Evolutionary conservation across 75 land plant genomes (phyloP), one percentile per base, ranked within the genome.

Genomic region (Azolla pinnata): DNA sequence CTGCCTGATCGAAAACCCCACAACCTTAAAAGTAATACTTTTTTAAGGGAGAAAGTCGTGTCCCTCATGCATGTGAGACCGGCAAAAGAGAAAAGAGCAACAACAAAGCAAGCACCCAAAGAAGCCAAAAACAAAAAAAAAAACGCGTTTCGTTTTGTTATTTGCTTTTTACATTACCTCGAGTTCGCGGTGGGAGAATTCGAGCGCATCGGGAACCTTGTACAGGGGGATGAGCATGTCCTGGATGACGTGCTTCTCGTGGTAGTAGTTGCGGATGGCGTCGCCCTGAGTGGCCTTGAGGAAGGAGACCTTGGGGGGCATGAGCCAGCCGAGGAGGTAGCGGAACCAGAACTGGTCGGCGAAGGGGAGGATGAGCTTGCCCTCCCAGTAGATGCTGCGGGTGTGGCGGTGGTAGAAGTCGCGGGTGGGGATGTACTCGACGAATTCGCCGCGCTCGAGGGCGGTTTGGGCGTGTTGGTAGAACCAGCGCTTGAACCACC

Each of bases 401-500:
- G 97, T 92, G 60, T 92, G 97, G 70, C 97, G 78, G 63, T 92
- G 97, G 54, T 92, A 88, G 48, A 88, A 92, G 0, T 92, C 81
- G 31, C 97, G 67, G 8, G 97, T 92, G 0, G 97, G 97, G 47
- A 92, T 83, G 56, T 88, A 92, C 75, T 92, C 97, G 27, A 85
- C 89, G 68, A 92, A 92, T 58, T 92, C 90, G 16, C 97, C 97
- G 44, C 52, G 82, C 56, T 80, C 70, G 0, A 88, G 69, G 9
- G 97, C 89, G 12, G 75, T 88, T 67, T 88, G 72, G 19, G 97
- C 97, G 70, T 92, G 84, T 77, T 92, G 97, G 64, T 92, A 92
- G 48, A 88, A 92, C 97, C 97, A 92, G 14, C 89, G 78, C 66
- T 92, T 92, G 60, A 82, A 92, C 97, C 97, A 92, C 97, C 97